Evolutionary conservation across 148 eudicot genomes (phyloP), one percentile per base, ranked within the genome.

Genomic region (Vaccinium macrocarpon): DNA sequence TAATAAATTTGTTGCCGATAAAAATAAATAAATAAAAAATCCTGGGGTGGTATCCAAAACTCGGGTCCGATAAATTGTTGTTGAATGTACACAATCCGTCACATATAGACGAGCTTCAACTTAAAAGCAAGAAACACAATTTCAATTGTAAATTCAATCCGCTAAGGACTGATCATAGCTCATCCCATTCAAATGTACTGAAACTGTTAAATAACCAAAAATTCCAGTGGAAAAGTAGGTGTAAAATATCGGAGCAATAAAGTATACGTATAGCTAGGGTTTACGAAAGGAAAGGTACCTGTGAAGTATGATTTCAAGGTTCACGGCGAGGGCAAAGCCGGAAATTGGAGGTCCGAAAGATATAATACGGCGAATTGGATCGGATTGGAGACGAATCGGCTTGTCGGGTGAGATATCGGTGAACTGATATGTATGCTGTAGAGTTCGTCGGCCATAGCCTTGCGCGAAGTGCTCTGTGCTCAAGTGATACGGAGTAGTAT

Each of bases 391-490:
- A 19, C 27, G 72, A 66, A 48, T 81, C 61, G 13, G 76, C 38
- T 32, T 16, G 21, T 42, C 56, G n/a, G 82, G 71, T 38, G 85
- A 48, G 2, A 49, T 48, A 29, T 79, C 49, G 83, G 83, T 85
- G 85, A 25, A 81, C 46, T 56, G 23, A 0, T 29, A n/a, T 38
- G 82, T 27, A 29, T 85, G 83, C 78, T 68, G 87, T 48, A 73
- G 68, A 76, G 29, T 62, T 76, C 85, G 87, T 77, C 56, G 87
- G 90, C 92, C 92, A 88, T 88, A 90, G 71, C 89, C 83, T 81
- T 46, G 38, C 7, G 21, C 25, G 46, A 25, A 25, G 6, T 62
- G 35, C 42, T 27, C 27, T n/a, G 73, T 6, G 27, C 73, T 68
- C 73, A 66, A 66, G 73, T 13, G 73, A 14, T n/a, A 35, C 38